Evolutionary conservation across 106 monocot genomes (phyloP).

Genomic region (Allium fistulosum): DNA sequence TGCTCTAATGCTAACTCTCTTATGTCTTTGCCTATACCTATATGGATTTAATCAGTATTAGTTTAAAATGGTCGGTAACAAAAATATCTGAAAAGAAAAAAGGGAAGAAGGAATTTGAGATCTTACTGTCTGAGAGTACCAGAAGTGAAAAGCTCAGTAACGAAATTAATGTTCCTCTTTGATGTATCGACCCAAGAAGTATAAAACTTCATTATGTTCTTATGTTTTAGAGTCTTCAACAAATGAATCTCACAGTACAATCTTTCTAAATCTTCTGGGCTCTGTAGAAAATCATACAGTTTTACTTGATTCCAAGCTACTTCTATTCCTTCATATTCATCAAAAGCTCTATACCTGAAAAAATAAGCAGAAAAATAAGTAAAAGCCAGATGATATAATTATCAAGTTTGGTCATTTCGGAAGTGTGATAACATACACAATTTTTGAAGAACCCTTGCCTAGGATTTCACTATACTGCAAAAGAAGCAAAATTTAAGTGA

Average conservation of each 20-base stretch:
- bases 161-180: constrained; percentile 73
- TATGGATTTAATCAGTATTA: not conserved
- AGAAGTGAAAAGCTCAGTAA: constrained; percentile 97
- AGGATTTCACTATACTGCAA: constrained; percentile 90
- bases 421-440: constrained; percentile 40
- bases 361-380: not conserved
- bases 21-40: constrained; percentile 89
- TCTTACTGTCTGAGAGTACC: constrained; percentile 95
- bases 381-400: constrained; percentile 1
- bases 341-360: constrained; percentile 75
- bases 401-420: not conserved
- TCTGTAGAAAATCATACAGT: constrained; percentile 67
- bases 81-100: not conserved
- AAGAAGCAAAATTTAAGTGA: constrained; percentile 1
- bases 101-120: not conserved
- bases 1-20: constrained; percentile 66
- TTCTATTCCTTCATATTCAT: constrained; percentile 93
- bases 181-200: constrained; percentile 69
- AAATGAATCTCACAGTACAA: constrained; percentile 98
- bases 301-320: constrained; percentile 99
- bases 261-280: constrained; percentile 70
- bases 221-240: constrained; percentile 74
- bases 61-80: not conserved
- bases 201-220: constrained; percentile 72
- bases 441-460: constrained; percentile 93